Evolutionary conservation across 1,284 basidiomycete species (phyloP).

Genomic region (Trichosporon coremiiforme): DNA sequence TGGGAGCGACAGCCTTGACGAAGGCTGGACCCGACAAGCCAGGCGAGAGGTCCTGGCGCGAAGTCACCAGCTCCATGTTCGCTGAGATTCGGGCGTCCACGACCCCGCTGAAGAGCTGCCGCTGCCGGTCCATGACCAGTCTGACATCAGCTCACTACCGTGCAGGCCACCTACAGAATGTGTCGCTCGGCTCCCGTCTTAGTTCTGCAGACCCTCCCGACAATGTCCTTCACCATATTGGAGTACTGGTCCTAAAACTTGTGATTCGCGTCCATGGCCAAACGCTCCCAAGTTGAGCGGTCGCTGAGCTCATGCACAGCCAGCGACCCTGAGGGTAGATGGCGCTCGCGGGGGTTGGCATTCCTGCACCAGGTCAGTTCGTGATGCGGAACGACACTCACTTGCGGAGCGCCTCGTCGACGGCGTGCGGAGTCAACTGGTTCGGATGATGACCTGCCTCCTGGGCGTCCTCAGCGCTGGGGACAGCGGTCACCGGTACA

Average conservation of each 20-base stretch:
- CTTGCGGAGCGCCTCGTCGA: neutral
- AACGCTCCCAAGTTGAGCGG: neutral
- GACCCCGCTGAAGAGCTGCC: neutral
- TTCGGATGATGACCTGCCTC: no score
- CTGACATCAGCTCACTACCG: neutral
- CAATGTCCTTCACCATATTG: neutral
- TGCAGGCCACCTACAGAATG: neutral
- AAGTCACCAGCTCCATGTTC: neutral
- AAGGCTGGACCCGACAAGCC: neutral
- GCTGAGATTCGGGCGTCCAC: neutral
- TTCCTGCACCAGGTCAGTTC: neutral
- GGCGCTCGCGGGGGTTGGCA: neutral
- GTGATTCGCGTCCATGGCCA: neutral
- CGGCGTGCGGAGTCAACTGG: neutral
- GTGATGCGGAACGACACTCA: neutral
- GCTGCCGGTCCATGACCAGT: neutral
- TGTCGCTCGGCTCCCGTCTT: neutral
- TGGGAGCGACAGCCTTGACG: neutral
- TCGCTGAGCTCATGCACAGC: neutral
- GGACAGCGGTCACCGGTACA: neutral
- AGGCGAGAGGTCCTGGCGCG: neutral
- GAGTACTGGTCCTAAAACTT: neutral
- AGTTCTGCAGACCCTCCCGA: neutral
- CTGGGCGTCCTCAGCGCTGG: neutral
- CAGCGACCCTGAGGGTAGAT: neutral